Base-by-base conservation (phyloP, 2,329 filamentous ascomycete genomes). In the Penicillium corylophilum region DNA sequence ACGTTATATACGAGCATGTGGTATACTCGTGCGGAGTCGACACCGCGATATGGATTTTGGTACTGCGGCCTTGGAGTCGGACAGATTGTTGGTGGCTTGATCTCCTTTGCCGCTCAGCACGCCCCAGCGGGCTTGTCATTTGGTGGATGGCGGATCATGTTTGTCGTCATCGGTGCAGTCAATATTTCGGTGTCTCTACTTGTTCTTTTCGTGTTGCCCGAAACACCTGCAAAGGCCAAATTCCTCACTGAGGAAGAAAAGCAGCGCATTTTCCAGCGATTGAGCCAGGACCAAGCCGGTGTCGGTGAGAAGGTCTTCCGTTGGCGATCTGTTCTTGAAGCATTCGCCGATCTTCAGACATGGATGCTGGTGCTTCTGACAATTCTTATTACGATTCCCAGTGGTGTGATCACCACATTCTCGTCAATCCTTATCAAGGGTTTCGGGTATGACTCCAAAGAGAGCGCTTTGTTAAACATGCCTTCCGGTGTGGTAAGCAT, bases 331-430 rank as follows among this genome's bases (percentile, higher is more conserved):
- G 48, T 67, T 2, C 23, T 60, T 3, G 57, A 61, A 22, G 55
- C 58, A 2, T 50, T 63, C 12, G 46, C 43, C 1, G 60, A 66
- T 39, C 15, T 60, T 1, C 64, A 64, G 36, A 65, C 59, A 0
- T 63, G 55, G 53, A 38, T 64, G 16, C 38, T 65, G 1, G 54
- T 59, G 7, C 39, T 67, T 56, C 31, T 67, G n/a, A 71, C 67
- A 2, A 66, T 74, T 43, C 56, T 71, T 1, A 69, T 60, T 41
- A 59, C 62, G 22, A 71, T 76, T 15, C 73, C 73, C 1, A 78
- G 74, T 47, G 76, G 75, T 12, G 74, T 74, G 4, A 67, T 79
- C 13, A 74, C 70, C 16, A 76, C 72, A 26, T 79, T 76, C 56
- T 73, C 71, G 10, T 67, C 71, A 2, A 77, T 75, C 9, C 68